Conservation (phyloP, 2,329 filamentous ascomycete genomes). For the Macrophomina phaseolina region DNA sequence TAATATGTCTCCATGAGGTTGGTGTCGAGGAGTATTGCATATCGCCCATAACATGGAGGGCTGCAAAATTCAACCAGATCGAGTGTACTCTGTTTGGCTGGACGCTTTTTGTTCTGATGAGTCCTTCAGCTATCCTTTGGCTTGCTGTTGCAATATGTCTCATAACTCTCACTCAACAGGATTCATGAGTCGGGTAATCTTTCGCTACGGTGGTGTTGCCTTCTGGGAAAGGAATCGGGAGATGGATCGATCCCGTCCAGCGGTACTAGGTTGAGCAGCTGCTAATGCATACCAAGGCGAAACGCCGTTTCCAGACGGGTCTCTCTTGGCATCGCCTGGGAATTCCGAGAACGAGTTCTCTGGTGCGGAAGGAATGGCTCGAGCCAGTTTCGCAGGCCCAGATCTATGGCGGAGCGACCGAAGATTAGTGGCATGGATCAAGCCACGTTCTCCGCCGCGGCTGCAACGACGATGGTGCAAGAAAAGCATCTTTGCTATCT, state of each 20-base stretch:
- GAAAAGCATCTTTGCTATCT: background rate
- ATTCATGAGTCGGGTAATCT: background rate
- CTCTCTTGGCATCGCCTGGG: background rate
- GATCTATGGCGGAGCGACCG: background rate
- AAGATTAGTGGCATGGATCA: background rate
- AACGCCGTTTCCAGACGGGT: background rate
- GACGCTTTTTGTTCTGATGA: too few relatives aligned
- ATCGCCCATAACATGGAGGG: too few relatives aligned
- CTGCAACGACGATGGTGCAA: background rate
- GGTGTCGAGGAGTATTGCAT: too few relatives aligned
- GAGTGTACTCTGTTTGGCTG: too few relatives aligned
- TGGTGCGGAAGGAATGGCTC: background rate
- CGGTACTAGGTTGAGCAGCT: background rate
- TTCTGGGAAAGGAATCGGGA: background rate
- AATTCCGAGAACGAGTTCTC: background rate
- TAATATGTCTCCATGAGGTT: too few relatives aligned
- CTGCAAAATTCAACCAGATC: too few relatives aligned
- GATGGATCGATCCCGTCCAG: background rate
- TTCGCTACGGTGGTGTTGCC: background rate
- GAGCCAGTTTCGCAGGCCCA: background rate
- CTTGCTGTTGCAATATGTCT: too few relatives aligned
- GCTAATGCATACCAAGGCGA: background rate
- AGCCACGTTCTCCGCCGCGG: background rate
- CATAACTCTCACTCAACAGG: background rate
- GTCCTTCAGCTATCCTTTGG: too few relatives aligned